phyloP scores from a whole-genome alignment of 352 stramenopile species.

The Peronospora destructor region DNA sequence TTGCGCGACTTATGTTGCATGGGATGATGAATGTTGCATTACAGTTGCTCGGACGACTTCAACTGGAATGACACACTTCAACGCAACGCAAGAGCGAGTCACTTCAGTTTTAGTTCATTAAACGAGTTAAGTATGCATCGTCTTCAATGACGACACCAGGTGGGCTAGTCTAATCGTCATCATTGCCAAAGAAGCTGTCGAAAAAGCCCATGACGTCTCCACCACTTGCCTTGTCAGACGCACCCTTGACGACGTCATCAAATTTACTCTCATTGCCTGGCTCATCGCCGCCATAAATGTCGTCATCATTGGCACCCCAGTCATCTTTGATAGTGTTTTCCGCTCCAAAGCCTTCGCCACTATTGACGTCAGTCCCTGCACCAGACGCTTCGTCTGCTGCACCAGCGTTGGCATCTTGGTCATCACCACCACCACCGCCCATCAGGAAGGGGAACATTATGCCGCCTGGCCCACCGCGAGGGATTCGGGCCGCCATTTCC shows the following conservation, averaged over 20 bases:
- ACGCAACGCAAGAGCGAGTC: too few relatives aligned
- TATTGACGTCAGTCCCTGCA: slow-evolving; percentile 14
- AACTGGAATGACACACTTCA: background rate
- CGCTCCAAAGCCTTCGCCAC: slow-evolving; percentile 4
- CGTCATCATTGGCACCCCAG: slow-evolving; percentile 38
- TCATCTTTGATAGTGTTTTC: slow-evolving; percentile 12
- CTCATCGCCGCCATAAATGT: slow-evolving; percentile 42
- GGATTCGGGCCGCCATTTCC: slow-evolving; percentile 87
- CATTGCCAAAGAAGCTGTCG: slow-evolving; percentile 44
- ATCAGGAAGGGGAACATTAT: slow-evolving; percentile 87
- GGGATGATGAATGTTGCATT: slow-evolving; percentile 1
- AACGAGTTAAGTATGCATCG: background rate
- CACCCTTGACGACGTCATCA: slow-evolving; percentile 15
- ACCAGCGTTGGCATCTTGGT: slow-evolving; percentile 21
- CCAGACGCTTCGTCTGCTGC: slow-evolving; percentile 24
- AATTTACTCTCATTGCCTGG: slow-evolving; percentile 7
- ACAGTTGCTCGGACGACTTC: slow-evolving; percentile 5
- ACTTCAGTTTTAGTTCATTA: too few relatives aligned
- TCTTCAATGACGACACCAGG: background rate
- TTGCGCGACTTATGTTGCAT: slow-evolving; percentile 12
- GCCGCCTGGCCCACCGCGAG: slow-evolving; percentile 59
- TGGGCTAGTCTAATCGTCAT: slow-evolving; percentile 5
- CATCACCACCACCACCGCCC: slow-evolving; percentile 40
- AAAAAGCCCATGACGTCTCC: slow-evolving; percentile 53
- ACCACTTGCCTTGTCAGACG: slow-evolving; percentile 26